Base-by-base conservation (phyloP, 495 filamentous ascomycete genomes). In the Polyplosphaeria fusca region DNA sequence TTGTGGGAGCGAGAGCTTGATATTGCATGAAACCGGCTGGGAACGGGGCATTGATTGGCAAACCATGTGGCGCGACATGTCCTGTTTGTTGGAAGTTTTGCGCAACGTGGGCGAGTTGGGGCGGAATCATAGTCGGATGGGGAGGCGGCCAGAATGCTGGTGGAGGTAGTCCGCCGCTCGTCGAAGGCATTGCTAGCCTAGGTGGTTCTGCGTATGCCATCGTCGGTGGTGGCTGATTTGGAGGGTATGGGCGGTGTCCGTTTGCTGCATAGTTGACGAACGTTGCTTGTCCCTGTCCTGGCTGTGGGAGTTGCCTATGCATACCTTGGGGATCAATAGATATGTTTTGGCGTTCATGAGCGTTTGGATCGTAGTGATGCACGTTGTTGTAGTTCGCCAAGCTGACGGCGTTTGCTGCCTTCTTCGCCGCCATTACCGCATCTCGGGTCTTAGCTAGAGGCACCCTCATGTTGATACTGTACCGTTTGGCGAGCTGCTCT, bases 381-480 rank as follows among this genome's bases (percentile, higher is more conserved):
- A 35, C 30, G 7, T n/a, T n/a, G 18, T 42, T 42, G 9, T 11
- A 13, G 39, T 12, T 12, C 9, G 11, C 39, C 9, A 42, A 5
- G 39, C 51, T 50, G 12, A 22, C 47, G 9, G 53, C 53, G 35
- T 54, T 58, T 39, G 49, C 49, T 27, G 48, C 49, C 32, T 58
- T 63, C 37, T 63, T 64, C 20, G 55, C 55, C 26, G 56, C 56
- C 22, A 60, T 60, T 11, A 60, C 42, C 2, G 56, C 77, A 70
- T 88, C 44, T 25, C 47, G 49, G 7, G 38, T 65, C 37, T 56
- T 61, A 20, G 56, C 35, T 23, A 58, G 52, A 3, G 93, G 94
- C 28, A 99, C 81, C 51, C 86, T 83, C 7, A 82, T 91, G 47
- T 85, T 82, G 61, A 99, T 94, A 54, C 86, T 86, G 63, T 91